These are phyloP conservation scores for Diacronema lutheri DNA, from an alignment of 78 protist genomes.

Conservation along the genomic window DNA sequence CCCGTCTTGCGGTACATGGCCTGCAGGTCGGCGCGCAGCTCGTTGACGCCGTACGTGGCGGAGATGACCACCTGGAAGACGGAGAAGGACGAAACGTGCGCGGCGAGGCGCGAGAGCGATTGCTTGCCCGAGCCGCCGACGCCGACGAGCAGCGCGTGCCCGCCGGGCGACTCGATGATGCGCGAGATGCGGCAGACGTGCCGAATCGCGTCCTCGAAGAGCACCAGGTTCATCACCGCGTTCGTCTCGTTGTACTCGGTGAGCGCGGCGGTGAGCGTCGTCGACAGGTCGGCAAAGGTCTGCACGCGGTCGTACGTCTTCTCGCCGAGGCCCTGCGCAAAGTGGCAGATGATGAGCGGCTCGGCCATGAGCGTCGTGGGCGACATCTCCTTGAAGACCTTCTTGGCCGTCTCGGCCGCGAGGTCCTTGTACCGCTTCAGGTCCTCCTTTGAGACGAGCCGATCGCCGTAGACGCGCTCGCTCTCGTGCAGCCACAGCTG, in stretches of 20 bases:
- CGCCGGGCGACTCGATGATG: constrained; percentile 51
- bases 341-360: constrained; percentile 46
- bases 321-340: constrained; percentile 36
- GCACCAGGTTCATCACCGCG: constrained; percentile 60
- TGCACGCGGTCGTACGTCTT: constrained; percentile 3
- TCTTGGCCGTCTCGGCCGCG: constrained; percentile 27
- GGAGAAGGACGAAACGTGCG: constrained; percentile 33
- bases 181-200: constrained; percentile 66
- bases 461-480: constrained; percentile 50
- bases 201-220: constrained; percentile 64
- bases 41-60: constrained; percentile 40
- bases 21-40: constrained; percentile 54
- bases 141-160: constrained; percentile 72
- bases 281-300: constrained; percentile 4
- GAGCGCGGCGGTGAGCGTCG: constrained; percentile 29
- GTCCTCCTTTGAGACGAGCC: constrained; percentile 31
- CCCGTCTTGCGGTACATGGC: constrained; percentile 48
- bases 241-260: constrained; percentile 44
- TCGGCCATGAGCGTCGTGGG: constrained; percentile 17
- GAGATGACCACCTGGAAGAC: constrained; percentile 43
- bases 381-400: constrained; percentile 39
- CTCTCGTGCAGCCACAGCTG: constrained; percentile 51
- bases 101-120: constrained; percentile 55
- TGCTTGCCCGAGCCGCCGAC: constrained; percentile 75
- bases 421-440: constrained; percentile 28